A percentile compares a stretch with the other conserved stretches of the same genome.
Evolutionary conservation across 805 yeast genomes (phyloP).

Genomic region (Candida schatavii): DNA sequence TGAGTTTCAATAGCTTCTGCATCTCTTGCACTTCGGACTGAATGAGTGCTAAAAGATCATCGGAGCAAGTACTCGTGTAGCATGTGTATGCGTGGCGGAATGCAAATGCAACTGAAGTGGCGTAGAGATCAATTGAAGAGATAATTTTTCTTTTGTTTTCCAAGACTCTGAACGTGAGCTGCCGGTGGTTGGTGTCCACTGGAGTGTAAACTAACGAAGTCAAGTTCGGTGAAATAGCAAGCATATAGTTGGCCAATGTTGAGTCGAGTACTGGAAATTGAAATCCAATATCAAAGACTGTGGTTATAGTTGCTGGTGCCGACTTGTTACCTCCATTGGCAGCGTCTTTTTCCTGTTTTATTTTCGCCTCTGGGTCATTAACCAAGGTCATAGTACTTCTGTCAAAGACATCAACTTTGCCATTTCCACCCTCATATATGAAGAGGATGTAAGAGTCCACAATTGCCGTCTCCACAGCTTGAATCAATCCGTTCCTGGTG

Average conservation of each 20-base stretch:
- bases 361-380: conserved; percentile 6
- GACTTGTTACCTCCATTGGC: conserved; percentile 5
- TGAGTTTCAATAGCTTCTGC: conserved; percentile 10
- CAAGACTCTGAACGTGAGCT: conserved; percentile 19
- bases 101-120: conserved; percentile 60
- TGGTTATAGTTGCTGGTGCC: conserved; percentile 32
- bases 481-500: conserved; percentile 22
- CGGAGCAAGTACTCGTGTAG: conserved; percentile 62
- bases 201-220: conserved; percentile 36
- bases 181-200: conserved; percentile 9
- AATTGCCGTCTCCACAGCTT: conserved; percentile 30
- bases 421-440: conserved; percentile 32
- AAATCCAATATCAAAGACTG: conserved; percentile 56
- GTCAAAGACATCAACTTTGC: conserved; percentile 45
- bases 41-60: conserved; percentile 63
- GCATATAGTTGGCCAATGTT: conserved; percentile 2
- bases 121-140: conserved; percentile 31
- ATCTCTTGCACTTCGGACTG: conserved; percentile 42
- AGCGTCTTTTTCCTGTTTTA: background rate
- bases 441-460: conserved; percentile 41
- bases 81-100: conserved; percentile 67
- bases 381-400: conserved; percentile 28
- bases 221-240: conserved; percentile 48
- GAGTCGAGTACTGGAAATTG: conserved; percentile 35
- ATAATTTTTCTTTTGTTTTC: conserved; percentile 13